These are phyloP conservation scores for Vanderwaltozyma polyspora DNA, from an alignment of 805 yeast genomes.

Conservation along the genomic window DNA sequence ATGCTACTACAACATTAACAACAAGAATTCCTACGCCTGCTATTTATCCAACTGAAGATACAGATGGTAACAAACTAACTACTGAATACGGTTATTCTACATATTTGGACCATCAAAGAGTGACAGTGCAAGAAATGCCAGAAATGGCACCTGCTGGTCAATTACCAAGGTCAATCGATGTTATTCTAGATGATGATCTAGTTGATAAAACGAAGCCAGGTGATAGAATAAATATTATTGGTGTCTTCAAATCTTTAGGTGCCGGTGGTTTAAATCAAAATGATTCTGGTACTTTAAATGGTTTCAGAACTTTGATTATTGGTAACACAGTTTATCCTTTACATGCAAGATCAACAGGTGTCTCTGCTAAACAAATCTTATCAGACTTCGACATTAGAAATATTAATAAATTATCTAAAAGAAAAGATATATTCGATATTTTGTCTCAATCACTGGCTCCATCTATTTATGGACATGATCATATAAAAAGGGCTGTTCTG, in stretches of 20 bases:
- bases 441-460: conserved; percentile 88
- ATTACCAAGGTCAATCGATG: conserved; percentile 84
- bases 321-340: conserved; percentile 85
- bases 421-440: conserved; percentile 60
- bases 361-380: conserved; percentile 55
- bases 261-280: conserved; percentile 34
- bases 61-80: conserved; percentile 75
- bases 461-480: conserved; percentile 85
- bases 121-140: conserved; percentile 94
- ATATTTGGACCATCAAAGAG: conserved; percentile 86
- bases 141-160: conserved; percentile 98
- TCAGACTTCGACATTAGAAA: conserved; percentile 78
- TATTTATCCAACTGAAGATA: conserved; percentile 84
- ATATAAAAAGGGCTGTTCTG: conserved; percentile 82
- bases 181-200: conserved; percentile 86
- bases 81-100: conserved; percentile 92
- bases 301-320: conserved; percentile 72
- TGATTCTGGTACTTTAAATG: conserved; percentile 36
- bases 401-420: conserved; percentile 67
- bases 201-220: conserved; percentile 93
- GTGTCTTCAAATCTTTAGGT: conserved; percentile 87
- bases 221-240: conserved; percentile 87
- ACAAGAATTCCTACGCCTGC: conserved; percentile 50
- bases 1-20: conserved; percentile 74
- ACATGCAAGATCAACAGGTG: conserved; percentile 80